Evolutionary conservation across 371 early-diverging fungal species (phyloP).

Genomic region (Thermomucor indicae-seudaticae): DNA sequence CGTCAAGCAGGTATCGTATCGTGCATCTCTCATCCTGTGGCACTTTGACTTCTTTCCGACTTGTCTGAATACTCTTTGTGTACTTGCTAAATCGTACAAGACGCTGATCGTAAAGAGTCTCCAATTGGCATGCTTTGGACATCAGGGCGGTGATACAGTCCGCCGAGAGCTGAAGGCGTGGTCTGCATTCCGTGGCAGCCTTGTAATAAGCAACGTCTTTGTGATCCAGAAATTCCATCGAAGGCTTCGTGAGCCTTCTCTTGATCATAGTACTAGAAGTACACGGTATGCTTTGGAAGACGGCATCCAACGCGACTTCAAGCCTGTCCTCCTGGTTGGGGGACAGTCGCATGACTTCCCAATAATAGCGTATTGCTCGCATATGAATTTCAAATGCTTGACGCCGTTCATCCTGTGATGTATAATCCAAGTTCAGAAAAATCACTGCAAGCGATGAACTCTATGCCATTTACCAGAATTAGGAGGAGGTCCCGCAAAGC

Average conservation of each 20-base stretch:
- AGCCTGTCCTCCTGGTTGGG: conserved; percentile 5
- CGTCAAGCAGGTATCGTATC: conserved; percentile 8
- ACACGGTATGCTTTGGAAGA: no score
- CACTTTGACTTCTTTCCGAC: conserved; percentile 16
- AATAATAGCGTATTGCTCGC: conserved; percentile 16
- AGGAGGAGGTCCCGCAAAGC: conserved; percentile 19
- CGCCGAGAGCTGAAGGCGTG: no score
- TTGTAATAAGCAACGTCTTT: no score
- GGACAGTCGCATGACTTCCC: conserved; percentile 9
- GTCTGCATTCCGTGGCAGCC: no score
- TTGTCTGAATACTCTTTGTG: conserved; percentile 11
- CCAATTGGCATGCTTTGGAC: no score
- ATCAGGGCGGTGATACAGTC: no score
- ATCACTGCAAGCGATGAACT: no score
- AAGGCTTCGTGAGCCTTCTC: neutral
- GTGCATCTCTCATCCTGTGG: conserved; percentile 6
- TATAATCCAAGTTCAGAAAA: no score
- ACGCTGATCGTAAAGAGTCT: conserved; percentile 6
- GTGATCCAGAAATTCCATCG: conserved; percentile 1
- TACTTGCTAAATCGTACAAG: conserved; percentile 11
- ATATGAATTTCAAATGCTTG: conserved; percentile 12
- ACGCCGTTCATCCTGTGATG: neutral
- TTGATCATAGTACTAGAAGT: conserved; percentile 1
- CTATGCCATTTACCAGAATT: no score
- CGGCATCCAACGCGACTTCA: conserved; percentile 8